phyloP scores from a whole-genome alignment of 768 basidiomycete species.

The Scleroderma bovista region DNA sequence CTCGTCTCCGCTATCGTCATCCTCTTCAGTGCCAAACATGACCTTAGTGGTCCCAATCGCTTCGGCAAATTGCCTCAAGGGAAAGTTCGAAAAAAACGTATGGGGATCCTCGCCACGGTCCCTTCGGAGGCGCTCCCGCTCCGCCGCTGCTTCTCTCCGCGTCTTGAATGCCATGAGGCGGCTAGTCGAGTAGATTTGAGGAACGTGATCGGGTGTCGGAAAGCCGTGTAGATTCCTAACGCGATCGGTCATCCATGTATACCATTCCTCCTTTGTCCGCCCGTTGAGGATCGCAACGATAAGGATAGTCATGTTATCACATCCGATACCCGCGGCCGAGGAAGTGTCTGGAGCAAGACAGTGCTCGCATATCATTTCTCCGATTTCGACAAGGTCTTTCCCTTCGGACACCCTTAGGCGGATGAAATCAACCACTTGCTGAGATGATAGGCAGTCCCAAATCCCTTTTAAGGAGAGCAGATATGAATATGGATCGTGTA shows the following conservation, averaged over 20 bases:
- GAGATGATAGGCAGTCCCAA: conserved; percentile 95
- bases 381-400: conserved; percentile 74
- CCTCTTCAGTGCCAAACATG: conserved; percentile 63
- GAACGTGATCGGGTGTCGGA: conserved; percentile 66
- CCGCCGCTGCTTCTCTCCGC: conserved; percentile 52
- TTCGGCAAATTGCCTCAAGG: conserved; percentile 47
- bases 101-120: conserved; percentile 31
- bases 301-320: conserved; percentile 98
- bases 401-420: conserved; percentile 77
- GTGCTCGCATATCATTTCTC: conserved; percentile 85
- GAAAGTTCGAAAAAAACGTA: conserved; percentile 31
- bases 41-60: conserved; percentile 54
- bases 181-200: conserved; percentile 68
- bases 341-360: conserved; percentile 93
- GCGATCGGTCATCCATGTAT: conserved; percentile 79
- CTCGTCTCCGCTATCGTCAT: conserved; percentile 55
- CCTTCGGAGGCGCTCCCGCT: conserved; percentile 35
- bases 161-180: conserved; percentile 61
- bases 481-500: conserved; percentile 2
- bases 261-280: conserved; percentile 89
- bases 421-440: conserved; percentile 87
- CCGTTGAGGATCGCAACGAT: conserved; percentile 86
- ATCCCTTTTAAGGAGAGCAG: conserved; percentile 58
- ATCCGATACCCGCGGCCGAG: conserved; percentile 88
- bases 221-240: conserved; percentile 74